Evolutionary conservation across 352 stramenopile genomes (phyloP).

Genomic region (Phytophthora pini): DNA sequence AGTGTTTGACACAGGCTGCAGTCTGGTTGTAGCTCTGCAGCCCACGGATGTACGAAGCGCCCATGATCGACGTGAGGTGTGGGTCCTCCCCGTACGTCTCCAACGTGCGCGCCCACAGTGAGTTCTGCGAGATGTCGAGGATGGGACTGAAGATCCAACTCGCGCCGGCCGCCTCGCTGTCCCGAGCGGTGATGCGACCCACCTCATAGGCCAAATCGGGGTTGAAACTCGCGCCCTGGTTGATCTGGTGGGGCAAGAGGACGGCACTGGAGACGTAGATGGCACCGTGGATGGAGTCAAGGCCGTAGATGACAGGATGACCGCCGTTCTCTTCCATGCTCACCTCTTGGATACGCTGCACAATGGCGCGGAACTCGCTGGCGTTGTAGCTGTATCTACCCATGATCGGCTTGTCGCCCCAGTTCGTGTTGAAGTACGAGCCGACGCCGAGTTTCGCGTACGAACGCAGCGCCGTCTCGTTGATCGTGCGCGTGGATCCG

Average conservation of each 20-base stretch:
- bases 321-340: slow-evolving; percentile 44
- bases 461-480: slow-evolving; percentile 56
- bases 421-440: slow-evolving; percentile 86
- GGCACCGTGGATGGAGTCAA: slow-evolving; percentile 91
- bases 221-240: slow-evolving; percentile 89
- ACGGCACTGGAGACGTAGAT: slow-evolving; percentile 83
- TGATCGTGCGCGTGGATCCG: slow-evolving; percentile 42
- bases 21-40: slow-evolving; percentile 28
- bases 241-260: slow-evolving; percentile 89
- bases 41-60: neutral
- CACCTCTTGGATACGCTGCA: slow-evolving; percentile 81
- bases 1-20: slow-evolving; percentile 52
- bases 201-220: slow-evolving; percentile 54
- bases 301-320: slow-evolving; percentile 72
- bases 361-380: slow-evolving; percentile 64
- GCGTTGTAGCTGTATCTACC: slow-evolving; percentile 56
- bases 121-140: slow-evolving; percentile 76
- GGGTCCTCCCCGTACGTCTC: slow-evolving; percentile 94
- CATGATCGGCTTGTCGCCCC: slow-evolving; percentile 35
- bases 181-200: slow-evolving; percentile 76
- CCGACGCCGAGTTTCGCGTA: slow-evolving; percentile 80
- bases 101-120: slow-evolving; percentile 84
- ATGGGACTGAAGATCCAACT: slow-evolving; percentile 90
- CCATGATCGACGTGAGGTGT: slow-evolving; percentile 60
- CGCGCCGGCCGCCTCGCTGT: slow-evolving; percentile 86